Evolutionary conservation across 805 yeast genomes (phyloP).

Genomic region (Saccharomycopsis fermentans): DNA sequence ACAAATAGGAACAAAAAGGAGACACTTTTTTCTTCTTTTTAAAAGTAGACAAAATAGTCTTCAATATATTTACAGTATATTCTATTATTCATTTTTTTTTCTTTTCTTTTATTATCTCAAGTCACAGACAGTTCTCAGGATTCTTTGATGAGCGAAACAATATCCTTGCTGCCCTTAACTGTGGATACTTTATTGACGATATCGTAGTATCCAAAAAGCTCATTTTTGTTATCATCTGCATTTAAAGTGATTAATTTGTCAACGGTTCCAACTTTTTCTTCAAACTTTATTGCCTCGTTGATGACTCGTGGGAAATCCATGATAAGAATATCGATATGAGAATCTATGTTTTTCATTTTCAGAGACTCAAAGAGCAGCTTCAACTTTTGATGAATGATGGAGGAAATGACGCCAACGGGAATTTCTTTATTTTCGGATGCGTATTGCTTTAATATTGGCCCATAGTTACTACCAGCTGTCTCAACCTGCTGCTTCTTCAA

Average conservation of each 20-base stretch:
- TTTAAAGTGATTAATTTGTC: slow-evolving; percentile 4
- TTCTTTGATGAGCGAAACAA: not conserved
- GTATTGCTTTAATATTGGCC: slow-evolving; percentile 12
- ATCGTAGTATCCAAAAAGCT: slow-evolving; percentile 12
- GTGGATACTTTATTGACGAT: slow-evolving; percentile 12
- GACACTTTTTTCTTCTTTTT: not conserved
- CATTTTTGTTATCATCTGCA: not conserved
- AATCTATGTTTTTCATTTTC: not conserved
- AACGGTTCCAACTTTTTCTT: slow-evolving; percentile 14
- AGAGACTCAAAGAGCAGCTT: not conserved
- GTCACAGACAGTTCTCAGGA: too few species aligned
- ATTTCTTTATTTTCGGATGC: not conserved
- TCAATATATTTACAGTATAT: slow-evolving; percentile 1
- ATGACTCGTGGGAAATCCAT: slow-evolving; percentile 14
- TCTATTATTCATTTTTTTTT: too few species aligned
- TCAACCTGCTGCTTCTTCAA: not conserved
- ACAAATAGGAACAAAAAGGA: not conserved
- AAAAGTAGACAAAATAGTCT: not conserved
- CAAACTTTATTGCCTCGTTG: slow-evolving; percentile 17
- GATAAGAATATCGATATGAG: not conserved
- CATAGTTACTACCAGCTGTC: not conserved
- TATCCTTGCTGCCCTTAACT: not conserved
- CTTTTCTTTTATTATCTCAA: too few species aligned
- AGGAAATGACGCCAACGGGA: slow-evolving; percentile 10
- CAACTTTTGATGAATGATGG: slow-evolving; percentile 3